These are phyloP conservation scores for Lomentospora prolificans DNA, from an alignment of 2,329 filamentous ascomycete species.

Conservation along the genomic window DNA sequence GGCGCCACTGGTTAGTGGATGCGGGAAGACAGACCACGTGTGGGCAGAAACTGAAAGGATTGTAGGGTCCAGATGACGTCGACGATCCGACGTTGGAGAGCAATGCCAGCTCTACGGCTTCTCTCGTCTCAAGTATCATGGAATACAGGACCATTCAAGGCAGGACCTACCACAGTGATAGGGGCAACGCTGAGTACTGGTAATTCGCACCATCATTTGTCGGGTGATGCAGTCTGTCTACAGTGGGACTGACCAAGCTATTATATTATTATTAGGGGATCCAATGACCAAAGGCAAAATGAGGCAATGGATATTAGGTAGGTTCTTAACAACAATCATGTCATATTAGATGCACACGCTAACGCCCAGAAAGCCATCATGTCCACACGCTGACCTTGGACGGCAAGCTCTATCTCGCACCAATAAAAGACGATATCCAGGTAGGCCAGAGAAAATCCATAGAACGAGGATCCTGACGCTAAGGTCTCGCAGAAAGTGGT, in stretches of 20 bases:
- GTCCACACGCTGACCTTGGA: conserved; percentile 15
- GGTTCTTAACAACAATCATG: background rate
- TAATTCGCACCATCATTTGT: background rate
- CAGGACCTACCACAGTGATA: conserved; percentile 20
- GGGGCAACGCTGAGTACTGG: conserved; percentile 20
- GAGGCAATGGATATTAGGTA: conserved; percentile 15
- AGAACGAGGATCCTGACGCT: background rate
- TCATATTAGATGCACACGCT: background rate
- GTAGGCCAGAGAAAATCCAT: conserved; percentile 5
- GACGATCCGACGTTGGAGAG: background rate
- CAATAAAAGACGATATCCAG: conserved; percentile 13
- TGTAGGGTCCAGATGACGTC: background rate
- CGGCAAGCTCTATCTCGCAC: conserved; percentile 16
- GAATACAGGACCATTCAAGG: conserved; percentile 21
- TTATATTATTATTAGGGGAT: conserved; percentile 8
- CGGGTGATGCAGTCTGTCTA: background rate
- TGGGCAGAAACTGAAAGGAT: background rate
- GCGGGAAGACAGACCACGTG: background rate
- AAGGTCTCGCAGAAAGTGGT: conserved; percentile 18
- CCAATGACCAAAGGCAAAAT: conserved; percentile 11
- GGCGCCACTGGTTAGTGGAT: background rate
- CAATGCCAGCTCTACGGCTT: conserved; percentile 17
- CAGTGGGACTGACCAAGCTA: background rate
- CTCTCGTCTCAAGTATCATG: conserved; percentile 20
- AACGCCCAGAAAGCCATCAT: conserved; percentile 13